These are phyloP conservation scores for Coemansia sp. DNA, from an alignment of 192 early-diverging fungal species.

Conservation along the genomic window DNA sequence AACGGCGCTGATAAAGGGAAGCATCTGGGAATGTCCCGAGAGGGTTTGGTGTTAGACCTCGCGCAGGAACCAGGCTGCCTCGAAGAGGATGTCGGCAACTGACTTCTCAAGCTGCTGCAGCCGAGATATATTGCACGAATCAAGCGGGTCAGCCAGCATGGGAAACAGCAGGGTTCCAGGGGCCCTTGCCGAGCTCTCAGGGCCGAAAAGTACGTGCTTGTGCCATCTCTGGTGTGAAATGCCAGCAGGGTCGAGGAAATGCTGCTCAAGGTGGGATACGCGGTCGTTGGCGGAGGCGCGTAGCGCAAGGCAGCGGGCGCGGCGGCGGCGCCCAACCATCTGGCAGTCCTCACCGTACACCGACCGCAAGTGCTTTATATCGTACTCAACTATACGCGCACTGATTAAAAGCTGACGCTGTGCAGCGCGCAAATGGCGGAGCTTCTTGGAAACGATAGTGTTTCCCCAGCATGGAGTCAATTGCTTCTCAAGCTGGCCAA, in stretches of 20 bases:
- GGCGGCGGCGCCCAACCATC: slow-evolving; percentile 41
- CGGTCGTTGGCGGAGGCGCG: slow-evolving; percentile 54
- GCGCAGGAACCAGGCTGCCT: slow-evolving; percentile 51
- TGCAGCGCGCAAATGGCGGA: slow-evolving; percentile 29
- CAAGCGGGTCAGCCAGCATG: slow-evolving; percentile 55
- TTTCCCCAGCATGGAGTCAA: slow-evolving; percentile 6
- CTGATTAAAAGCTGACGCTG: slow-evolving; percentile 34
- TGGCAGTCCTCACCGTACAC: slow-evolving; percentile 51
- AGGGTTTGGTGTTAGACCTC: slow-evolving; percentile 14
- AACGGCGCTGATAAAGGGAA: too few species aligned
- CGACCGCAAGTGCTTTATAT: slow-evolving; percentile 23
- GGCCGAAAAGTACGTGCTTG: slow-evolving; percentile 61
- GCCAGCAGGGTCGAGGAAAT: slow-evolving; percentile 60
- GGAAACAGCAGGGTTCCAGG: slow-evolving; percentile 53
- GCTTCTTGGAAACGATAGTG: slow-evolving; percentile 4
- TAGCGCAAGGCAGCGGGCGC: slow-evolving; percentile 28
- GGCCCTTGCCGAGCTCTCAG: slow-evolving; percentile 56
- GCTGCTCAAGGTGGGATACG: slow-evolving; percentile 54
- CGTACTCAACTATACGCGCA: slow-evolving; percentile 31
- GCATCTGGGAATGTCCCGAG: too few species aligned
- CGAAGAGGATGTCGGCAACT: slow-evolving; percentile 34
- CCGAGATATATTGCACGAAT: slow-evolving; percentile 27
- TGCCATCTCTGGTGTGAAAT: slow-evolving; percentile 61
- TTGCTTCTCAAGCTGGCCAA: slow-evolving; percentile 34
- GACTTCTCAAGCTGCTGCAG: slow-evolving; percentile 32